phyloP scores from a whole-genome alignment of 2,329 filamentous ascomycete genomes.

The Trichoderma brevicompactum region DNA sequence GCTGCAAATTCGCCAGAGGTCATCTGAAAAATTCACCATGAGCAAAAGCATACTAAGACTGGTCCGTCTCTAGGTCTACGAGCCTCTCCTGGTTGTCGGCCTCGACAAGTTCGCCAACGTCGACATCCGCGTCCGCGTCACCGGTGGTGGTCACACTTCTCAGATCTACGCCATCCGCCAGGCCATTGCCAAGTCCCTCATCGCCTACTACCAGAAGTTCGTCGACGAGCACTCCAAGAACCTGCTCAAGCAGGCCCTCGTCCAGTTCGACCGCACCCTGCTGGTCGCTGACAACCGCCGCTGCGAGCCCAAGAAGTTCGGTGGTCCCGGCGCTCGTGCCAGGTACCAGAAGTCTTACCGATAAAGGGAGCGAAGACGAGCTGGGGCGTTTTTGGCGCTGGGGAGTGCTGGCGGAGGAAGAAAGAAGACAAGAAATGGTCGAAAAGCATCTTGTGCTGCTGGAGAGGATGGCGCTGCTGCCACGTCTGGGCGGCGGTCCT shows the following conservation, averaged over 20 bases:
- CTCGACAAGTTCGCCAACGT: conserved; percentile 96
- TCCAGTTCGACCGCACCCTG: conserved; percentile 94
- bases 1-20: not conserved
- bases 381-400: conserved; percentile 10
- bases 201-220: conserved; percentile 98
- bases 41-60: conserved; percentile 31
- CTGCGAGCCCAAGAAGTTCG: conserved; percentile 99
- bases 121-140: conserved; percentile 96
- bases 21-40: not conserved
- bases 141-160: conserved; percentile 95
- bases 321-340: conserved; percentile 89
- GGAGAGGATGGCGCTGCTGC: conserved; percentile 14
- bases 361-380: conserved; percentile 58
- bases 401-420: not conserved
- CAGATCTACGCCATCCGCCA: conserved; percentile 99
- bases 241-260: conserved; percentile 95
- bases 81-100: conserved; percentile 95
- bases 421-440: conserved; percentile 13
- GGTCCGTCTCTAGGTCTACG: conserved; percentile 73
- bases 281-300: conserved; percentile 99
- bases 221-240: conserved; percentile 99
- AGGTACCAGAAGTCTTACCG: conserved; percentile 99
- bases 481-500: conserved; percentile 15
- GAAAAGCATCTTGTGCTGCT: conserved; percentile 17
- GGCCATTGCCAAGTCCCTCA: conserved; percentile 84